A percentile compares a stretch with the other conserved stretches of the same genome.
Conservation (phyloP, 1,139 yeast genomes). For the Nadsonia commutata region DNA sequence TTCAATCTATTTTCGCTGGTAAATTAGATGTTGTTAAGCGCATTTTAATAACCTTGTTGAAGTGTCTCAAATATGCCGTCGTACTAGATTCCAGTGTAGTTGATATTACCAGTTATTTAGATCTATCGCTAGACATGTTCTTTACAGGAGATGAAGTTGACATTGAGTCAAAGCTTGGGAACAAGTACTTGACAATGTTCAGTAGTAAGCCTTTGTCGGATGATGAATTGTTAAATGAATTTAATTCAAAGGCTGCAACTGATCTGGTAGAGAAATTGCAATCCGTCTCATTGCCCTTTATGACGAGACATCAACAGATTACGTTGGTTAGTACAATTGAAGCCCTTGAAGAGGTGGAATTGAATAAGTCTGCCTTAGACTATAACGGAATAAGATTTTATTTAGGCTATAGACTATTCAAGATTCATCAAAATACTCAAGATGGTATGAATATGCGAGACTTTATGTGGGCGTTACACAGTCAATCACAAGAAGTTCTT, state of each 20-base stretch:
- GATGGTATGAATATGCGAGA: conserved; percentile 59
- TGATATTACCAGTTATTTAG: conserved; percentile 16
- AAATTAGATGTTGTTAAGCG: conserved; percentile 42
- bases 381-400: conserved; percentile 58
- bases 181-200: background rate
- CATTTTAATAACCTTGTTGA: conserved; percentile 38
- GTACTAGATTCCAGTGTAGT: conserved; percentile 15
- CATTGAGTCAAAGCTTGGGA: background rate
- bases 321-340: conserved; percentile 59
- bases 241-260: conserved; percentile 33
- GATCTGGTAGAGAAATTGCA: conserved; percentile 46
- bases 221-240: conserved; percentile 30
- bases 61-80: conserved; percentile 36
- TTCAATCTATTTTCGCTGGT: conserved; percentile 59
- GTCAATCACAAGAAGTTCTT: conserved; percentile 59
- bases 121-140: conserved; percentile 8
- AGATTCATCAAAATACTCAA: conserved; percentile 35
- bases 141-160: conserved; percentile 6
- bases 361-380: conserved; percentile 42
- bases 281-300: conserved; percentile 54
- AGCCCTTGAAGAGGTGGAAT: conserved; percentile 42
- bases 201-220: conserved; percentile 10
- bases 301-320: conserved; percentile 84
- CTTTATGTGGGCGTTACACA: conserved; percentile 74
- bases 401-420: conserved; percentile 58